Percentiles rank a stretch among this genome's conserved stretches.
Evolutionary conservation across 1,139 yeast genomes (phyloP).

Genomic region (Nakaseomyces uthaithaninus): DNA sequence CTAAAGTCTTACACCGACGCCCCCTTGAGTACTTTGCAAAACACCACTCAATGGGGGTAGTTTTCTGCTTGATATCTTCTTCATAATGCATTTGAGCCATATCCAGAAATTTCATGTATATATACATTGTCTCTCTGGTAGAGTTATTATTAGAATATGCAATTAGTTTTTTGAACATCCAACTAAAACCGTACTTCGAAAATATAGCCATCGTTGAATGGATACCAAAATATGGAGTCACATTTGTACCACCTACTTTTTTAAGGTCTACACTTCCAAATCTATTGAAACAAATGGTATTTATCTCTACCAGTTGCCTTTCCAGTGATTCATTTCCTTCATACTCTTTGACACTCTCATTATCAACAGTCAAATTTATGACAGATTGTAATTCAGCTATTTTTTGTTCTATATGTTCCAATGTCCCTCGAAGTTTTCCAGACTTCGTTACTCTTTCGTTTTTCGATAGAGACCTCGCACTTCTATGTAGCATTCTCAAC

Average conservation of each 20-base stretch:
- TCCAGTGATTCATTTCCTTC: slow-evolving; percentile 12
- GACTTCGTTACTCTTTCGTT: slow-evolving; percentile 1
- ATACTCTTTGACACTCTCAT: slow-evolving; percentile 9
- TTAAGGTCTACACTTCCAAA: slow-evolving; percentile 8
- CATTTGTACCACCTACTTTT: slow-evolving; percentile 1
- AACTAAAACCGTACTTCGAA: slow-evolving; percentile 13
- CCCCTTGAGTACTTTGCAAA: not conserved
- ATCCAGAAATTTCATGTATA: slow-evolving; percentile 14
- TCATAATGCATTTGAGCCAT: slow-evolving; percentile 7
- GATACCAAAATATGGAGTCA: slow-evolving; percentile 12
- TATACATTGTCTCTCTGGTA: slow-evolving; percentile 13
- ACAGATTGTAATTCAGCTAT: slow-evolving; percentile 6
- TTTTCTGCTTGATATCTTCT: slow-evolving; percentile 5
- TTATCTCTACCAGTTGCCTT: slow-evolving; percentile 11
- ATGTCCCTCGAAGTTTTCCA: not conserved
- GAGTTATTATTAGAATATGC: slow-evolving; percentile 8
- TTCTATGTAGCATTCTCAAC: not conserved
- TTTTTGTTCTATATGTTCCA: slow-evolving; percentile 2
- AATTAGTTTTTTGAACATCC: slow-evolving; percentile 13
- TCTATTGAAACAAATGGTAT: slow-evolving; percentile 8
- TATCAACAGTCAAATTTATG: slow-evolving; percentile 8
- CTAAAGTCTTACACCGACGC: slow-evolving; percentile 7
- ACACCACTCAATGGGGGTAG: slow-evolving; percentile 7
- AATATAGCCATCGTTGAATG: slow-evolving; percentile 12
- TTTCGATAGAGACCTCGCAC: slow-evolving; percentile 1